These are phyloP conservation scores for Aspergillus pseudoglaucus DNA, from an alignment of 2,329 filamentous ascomycete genomes.

Conservation along the genomic window DNA sequence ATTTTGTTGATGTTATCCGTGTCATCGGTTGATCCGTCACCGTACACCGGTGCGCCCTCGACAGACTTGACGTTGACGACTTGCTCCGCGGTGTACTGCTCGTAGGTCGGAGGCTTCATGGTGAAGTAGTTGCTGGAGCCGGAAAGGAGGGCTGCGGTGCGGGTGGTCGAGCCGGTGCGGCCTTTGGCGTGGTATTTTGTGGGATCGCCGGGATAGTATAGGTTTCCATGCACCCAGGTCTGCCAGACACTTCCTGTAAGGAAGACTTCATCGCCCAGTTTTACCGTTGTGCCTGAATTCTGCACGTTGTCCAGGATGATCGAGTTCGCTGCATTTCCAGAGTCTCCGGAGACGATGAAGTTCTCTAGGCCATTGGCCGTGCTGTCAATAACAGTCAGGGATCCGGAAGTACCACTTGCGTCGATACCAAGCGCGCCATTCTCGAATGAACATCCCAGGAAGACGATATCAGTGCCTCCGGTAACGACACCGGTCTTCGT, in stretches of 20 bases:
- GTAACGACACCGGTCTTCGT: slow-evolving; percentile 50
- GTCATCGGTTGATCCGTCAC: slow-evolving; percentile 38
- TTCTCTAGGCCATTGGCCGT: slow-evolving; percentile 7
- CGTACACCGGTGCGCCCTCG: slow-evolving; percentile 32
- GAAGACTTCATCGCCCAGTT: slow-evolving; percentile 14
- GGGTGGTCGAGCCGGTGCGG: slow-evolving; percentile 19
- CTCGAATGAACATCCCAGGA: slow-evolving; percentile 20
- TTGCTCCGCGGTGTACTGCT: slow-evolving; percentile 34
- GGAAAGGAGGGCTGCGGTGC: slow-evolving; percentile 24
- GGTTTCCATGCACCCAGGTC: slow-evolving; percentile 30
- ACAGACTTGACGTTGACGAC: slow-evolving; percentile 45
- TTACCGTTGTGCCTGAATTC: slow-evolving; percentile 21
- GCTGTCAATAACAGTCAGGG: slow-evolving; percentile 17
- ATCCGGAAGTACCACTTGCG: slow-evolving; percentile 15
- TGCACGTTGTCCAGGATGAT: slow-evolving; percentile 26
- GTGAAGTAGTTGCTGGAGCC: slow-evolving; percentile 35
- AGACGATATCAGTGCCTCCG: slow-evolving; percentile 24
- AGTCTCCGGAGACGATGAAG: slow-evolving; percentile 17
- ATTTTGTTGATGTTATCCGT: slow-evolving; percentile 31
- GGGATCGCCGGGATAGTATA: slow-evolving; percentile 15
- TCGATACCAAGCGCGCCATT: slow-evolving; percentile 20
- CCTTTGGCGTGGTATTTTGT: slow-evolving; percentile 20
- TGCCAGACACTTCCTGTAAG: slow-evolving; percentile 14
- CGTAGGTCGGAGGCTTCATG: slow-evolving; percentile 38
- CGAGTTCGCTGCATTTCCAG: slow-evolving; percentile 24